Percentiles rank a stretch among this genome's conserved stretches.
These are phyloP conservation scores for Exidia glandulosa DNA, from an alignment of 768 basidiomycete genomes.

Conservation along the genomic window DNA sequence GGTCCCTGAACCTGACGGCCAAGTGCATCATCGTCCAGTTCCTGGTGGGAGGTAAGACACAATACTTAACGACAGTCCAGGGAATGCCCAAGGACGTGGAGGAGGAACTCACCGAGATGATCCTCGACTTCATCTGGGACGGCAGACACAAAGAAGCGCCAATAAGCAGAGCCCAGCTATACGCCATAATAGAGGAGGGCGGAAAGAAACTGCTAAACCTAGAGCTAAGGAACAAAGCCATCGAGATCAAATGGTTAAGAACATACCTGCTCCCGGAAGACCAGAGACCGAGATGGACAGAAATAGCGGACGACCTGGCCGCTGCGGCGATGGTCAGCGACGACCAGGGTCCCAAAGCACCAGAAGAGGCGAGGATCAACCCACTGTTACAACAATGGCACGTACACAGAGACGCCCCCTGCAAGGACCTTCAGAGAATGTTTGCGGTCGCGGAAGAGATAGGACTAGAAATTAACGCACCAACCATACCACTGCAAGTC, in stretches of 20 bases:
- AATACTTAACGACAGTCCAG: background rate
- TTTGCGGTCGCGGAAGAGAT: background rate
- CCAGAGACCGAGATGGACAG: background rate
- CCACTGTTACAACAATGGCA: background rate
- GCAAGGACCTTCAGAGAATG: background rate
- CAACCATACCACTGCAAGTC: background rate
- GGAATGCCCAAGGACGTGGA: background rate
- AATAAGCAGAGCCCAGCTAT: background rate
- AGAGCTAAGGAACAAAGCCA: background rate
- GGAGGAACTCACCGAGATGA: background rate
- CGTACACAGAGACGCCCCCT: background rate
- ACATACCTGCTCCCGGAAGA: background rate
- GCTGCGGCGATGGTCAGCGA: background rate
- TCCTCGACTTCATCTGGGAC: background rate
- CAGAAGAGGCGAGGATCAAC: background rate
- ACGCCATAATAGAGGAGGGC: background rate
- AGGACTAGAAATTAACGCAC: background rate
- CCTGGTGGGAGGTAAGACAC: background rate
- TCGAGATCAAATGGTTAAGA: background rate
- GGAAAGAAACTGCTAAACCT: background rate
- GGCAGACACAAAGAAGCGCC: background rate
- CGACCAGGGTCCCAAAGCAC: background rate
- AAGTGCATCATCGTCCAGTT: background rate
- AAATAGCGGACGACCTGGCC: background rate
- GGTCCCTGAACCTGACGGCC: background rate